Base-by-base conservation (phyloP, 441 rosid genomes). In the Aleurites moluccanus region DNA sequence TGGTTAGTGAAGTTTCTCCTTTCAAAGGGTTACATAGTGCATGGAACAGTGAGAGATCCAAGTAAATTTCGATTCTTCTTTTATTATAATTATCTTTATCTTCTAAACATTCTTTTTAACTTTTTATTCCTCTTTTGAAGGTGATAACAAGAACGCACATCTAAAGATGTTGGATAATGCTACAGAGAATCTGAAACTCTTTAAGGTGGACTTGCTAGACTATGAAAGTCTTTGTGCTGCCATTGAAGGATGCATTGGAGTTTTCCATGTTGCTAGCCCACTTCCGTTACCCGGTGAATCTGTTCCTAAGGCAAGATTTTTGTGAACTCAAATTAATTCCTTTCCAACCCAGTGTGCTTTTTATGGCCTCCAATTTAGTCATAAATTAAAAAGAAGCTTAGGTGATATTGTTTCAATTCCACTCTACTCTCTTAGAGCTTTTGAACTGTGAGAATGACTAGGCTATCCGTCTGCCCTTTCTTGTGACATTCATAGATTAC, bases 251-350 rank as follows among this genome's bases (percentile, higher is more conserved):
- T 94, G 98, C 42, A 80, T 81, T 61, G 98, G 95, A 9, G 93
- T 94, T 69, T 90, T 94, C 78, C 98, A 92, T 75, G 82, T 90
- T 0, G 93, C 97, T 73, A 82, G 92, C 60, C 97, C 97, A 0
- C 85, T 92, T 75, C 88, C 93, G 0, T 42, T 21, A 9, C 88
- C 85, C 38, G 86, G 84, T 66, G 86, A 90, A 8, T 88, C 86
- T 20, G 77, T 84, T 74, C 83, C 85, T 8, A 79, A 85, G 90
- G 96, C 80, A 79, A 77, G 82, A 20, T 47, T 40, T 57, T 47
- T 20, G 14, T 14, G 49, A 65, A 42, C 23, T 21, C 28, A 21
- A 56, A n/a, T 55, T n/a, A 21, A 56, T 21, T 14, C 18, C 16
- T 45, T 45, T 10, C 50, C 50, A 45, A 45, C 50, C 2, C 50